Evolutionary conservation across 306 rosid species (phyloP).

Genomic region (Corylus avellana): DNA sequence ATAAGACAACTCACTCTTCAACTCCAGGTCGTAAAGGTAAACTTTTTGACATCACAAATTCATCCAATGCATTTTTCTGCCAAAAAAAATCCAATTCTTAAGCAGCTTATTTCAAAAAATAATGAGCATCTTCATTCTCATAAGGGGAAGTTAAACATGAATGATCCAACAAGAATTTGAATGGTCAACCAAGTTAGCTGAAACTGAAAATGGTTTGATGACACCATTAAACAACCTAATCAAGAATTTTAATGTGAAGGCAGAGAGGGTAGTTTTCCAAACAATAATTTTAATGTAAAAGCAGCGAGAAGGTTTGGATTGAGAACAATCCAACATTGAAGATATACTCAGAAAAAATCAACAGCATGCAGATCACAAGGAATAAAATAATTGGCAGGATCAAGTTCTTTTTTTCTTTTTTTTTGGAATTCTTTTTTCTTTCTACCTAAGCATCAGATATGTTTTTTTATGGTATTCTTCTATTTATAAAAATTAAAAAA

Average conservation of each 20-base stretch:
- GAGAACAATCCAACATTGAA: not conserved
- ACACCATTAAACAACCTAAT: slow-evolving; percentile 27
- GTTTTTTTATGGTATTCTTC: too few species aligned
- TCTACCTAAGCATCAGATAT: too few species aligned
- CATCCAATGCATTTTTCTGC: slow-evolving; percentile 76
- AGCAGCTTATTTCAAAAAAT: slow-evolving; percentile 21
- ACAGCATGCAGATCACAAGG: not conserved
- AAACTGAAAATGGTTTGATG: slow-evolving; percentile 18
- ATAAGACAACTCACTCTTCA: slow-evolving; percentile 69
- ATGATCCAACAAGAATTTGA: not conserved
- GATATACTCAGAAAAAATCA: not conserved
- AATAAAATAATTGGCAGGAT: not conserved
- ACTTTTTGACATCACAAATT: slow-evolving; percentile 65
- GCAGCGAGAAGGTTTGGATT: not conserved
- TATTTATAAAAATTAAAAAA: too few species aligned
- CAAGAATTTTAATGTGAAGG: slow-evolving; percentile 17
- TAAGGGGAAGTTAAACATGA: slow-evolving; percentile 12
- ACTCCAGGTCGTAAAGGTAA: slow-evolving; percentile 84
- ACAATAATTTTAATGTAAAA: not conserved
- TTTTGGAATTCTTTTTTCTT: too few species aligned
- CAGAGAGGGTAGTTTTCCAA: slow-evolving; percentile 8
- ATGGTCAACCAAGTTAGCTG: slow-evolving; percentile 12
- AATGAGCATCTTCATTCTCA: slow-evolving; percentile 20
- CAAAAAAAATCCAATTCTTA: slow-evolving; percentile 32
- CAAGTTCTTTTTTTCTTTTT: too few species aligned